A percentile compares a stretch with the other conserved stretches of the same genome.
Evolutionary conservation across 1,139 yeast species (phyloP).

Genomic region (Suhomyces bokatorum): DNA sequence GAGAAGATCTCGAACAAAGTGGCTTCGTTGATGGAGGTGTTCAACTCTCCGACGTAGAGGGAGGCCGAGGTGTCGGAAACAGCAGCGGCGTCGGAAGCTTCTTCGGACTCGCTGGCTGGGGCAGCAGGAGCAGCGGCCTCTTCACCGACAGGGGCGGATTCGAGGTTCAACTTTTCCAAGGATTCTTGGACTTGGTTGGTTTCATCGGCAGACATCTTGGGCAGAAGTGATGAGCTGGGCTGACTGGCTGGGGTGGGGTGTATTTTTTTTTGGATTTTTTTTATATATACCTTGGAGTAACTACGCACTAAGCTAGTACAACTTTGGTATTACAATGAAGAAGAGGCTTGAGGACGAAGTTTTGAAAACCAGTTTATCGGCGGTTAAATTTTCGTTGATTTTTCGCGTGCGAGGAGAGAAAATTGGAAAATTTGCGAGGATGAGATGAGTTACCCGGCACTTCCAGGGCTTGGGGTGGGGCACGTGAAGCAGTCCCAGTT

Average conservation of each 20-base stretch:
- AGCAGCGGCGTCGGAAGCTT: constrained; percentile 34
- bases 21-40: constrained; percentile 92
- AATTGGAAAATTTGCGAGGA: constrained; percentile 9
- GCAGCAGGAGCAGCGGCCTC: constrained; percentile 22
- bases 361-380: constrained; percentile 8
- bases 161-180: constrained; percentile 54
- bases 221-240: constrained; percentile 3
- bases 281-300: constrained; percentile 10
- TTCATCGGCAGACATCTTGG: constrained; percentile 49
- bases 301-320: constrained; percentile 10
- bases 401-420: constrained; percentile 10
- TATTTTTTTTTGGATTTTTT: constrained; percentile 19
- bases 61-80: constrained; percentile 70
- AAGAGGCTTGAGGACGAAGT: constrained; percentile 10
- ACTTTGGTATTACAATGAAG: constrained; percentile 8
- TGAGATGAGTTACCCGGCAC: constrained; percentile 14
- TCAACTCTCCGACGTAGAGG: constrained; percentile 96
- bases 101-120: constrained; percentile 27
- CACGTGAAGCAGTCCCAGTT: neutral
- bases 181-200: constrained; percentile 55
- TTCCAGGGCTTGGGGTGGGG: neutral
- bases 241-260: constrained; percentile 4
- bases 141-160: constrained; percentile 27
- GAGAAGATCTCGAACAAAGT: constrained; percentile 91
- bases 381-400: constrained; percentile 9